These are phyloP conservation scores for Malus hybrid DNA, from an alignment of 331 rosid species.

Conservation along the genomic window DNA sequence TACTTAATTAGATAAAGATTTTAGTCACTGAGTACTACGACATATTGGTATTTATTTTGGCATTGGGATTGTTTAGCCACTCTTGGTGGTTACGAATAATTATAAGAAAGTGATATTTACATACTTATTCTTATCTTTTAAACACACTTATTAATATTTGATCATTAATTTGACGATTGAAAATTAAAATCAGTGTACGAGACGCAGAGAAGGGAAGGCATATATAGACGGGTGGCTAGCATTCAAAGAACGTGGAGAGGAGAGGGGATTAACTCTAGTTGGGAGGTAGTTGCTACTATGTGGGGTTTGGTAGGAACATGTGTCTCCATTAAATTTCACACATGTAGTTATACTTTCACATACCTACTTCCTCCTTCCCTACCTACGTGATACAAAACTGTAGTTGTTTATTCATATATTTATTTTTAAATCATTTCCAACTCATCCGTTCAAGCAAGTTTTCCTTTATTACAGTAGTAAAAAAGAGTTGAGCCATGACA, in stretches of 20 bases:
- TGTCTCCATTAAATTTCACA: not conserved
- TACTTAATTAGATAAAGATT: too few relatives aligned
- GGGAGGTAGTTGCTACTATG: slow-evolving; percentile 40
- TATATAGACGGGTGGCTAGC: slow-evolving; percentile 26
- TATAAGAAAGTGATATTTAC: not conserved
- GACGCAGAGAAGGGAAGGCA: not conserved
- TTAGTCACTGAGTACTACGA: fast-evolving
- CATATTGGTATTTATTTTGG: fast-evolving
- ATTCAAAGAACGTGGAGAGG: slow-evolving; percentile 54
- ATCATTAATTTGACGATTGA: too few relatives aligned
- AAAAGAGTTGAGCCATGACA: too few relatives aligned
- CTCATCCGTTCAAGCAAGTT: too few relatives aligned
- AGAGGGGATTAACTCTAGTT: slow-evolving; percentile 6
- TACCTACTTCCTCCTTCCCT: not conserved
- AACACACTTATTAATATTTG: too few relatives aligned
- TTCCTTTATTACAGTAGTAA: too few relatives aligned
- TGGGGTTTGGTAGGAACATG: slow-evolving; percentile 49
- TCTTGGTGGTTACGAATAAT: not conserved
- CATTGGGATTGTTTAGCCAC: not conserved
- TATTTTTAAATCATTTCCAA: too few relatives aligned
- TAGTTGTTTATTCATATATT: too few relatives aligned
- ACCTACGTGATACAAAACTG: not conserved
- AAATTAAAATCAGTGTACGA: too few relatives aligned
- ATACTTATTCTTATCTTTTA: too few relatives aligned
- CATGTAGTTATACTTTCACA: not conserved